Evolutionary conservation across 2,329 filamentous ascomycete genomes (phyloP), one percentile per base, ranked within the genome.

Genomic region (Talaromyces rugulosus): DNA sequence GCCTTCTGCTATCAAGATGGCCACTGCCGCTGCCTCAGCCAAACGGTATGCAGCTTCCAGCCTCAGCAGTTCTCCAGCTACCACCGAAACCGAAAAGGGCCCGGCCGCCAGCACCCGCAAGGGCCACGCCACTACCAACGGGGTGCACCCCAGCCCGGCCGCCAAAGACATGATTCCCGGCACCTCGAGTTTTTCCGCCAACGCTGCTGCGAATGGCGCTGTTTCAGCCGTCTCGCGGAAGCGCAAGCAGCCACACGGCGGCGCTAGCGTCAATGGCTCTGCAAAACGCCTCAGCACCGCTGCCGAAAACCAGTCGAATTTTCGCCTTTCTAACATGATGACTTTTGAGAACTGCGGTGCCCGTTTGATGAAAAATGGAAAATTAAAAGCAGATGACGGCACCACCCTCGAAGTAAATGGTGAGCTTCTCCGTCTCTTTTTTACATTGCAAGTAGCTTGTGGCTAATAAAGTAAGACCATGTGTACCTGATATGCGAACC

Each of bases 401-500:
- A 95, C 92, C 52, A 84, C 88, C 60, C 81, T 97, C 70, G 84
- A 86, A 68, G 82, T 92, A 66, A 96, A 99, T 80, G 95, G 94
- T 97, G 85, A 81, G 88, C 77, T 16, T 61, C 58, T 65, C 42
- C 53, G 42, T 51, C 33, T 65, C n/a, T 59, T 62, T 56, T 61
- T 27, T 63, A 9, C 55, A 59, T 58, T 59, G 36, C 56, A 60
- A 56, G 27, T 12, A 47, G 31, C 28, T 34, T 30, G 62, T 16
- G 30, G 33, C 61, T 65, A 65, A 64, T 55, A 52, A 42, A 60
- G 53, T 72, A 23, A 90, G 88, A 91, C 77, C 87, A 98, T 80
- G 91, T 96, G 68, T 99, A 98, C 81, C 86, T 98, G 65, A 90
- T 99, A 66, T 98, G 93, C 78, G 95, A 99, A 78, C 95, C 95